These are phyloP conservation scores for Psilocybe cubensis DNA, from an alignment of 768 basidiomycete genomes.

Conservation along the genomic window DNA sequence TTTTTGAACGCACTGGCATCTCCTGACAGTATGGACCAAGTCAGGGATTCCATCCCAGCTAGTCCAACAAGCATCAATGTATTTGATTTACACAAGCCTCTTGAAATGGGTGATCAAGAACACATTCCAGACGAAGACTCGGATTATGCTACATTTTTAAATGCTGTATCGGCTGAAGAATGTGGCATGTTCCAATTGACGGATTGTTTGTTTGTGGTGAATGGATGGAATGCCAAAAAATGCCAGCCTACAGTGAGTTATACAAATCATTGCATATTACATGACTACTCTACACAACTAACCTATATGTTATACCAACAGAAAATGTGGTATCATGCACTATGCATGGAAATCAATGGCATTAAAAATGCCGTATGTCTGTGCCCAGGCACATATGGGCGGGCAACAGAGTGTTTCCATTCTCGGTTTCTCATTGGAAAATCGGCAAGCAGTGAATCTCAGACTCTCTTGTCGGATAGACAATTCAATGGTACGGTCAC, in stretches of 20 bases:
- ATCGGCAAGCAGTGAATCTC: not conserved
- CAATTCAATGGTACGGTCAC: not conserved
- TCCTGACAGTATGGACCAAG: too few relatives aligned
- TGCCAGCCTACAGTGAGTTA: not conserved
- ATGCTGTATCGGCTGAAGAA: slow-evolving; percentile 3
- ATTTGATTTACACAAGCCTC: too few relatives aligned
- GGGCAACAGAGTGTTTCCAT: slow-evolving; percentile 8
- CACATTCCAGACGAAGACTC: too few relatives aligned
- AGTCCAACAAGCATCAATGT: too few relatives aligned
- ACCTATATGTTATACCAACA: too few relatives aligned
- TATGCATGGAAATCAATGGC: not conserved
- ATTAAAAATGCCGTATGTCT: not conserved
- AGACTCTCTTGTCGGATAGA: not conserved
- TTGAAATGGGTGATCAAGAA: too few relatives aligned
- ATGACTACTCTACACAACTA: too few relatives aligned
- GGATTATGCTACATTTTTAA: not conserved
- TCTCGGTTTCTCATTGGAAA: not conserved
- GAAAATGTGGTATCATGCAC: slow-evolving; percentile 6
- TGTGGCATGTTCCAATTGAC: slow-evolving; percentile 2
- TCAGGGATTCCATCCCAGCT: too few relatives aligned
- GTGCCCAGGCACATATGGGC: not conserved
- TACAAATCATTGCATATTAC: not conserved
- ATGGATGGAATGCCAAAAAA: not conserved
- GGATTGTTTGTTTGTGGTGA: slow-evolving; percentile 1
- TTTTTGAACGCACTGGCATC: too few relatives aligned